Base-by-base conservation (phyloP, 345 rosid species). In the Diplotaxis tenuifolia region DNA sequence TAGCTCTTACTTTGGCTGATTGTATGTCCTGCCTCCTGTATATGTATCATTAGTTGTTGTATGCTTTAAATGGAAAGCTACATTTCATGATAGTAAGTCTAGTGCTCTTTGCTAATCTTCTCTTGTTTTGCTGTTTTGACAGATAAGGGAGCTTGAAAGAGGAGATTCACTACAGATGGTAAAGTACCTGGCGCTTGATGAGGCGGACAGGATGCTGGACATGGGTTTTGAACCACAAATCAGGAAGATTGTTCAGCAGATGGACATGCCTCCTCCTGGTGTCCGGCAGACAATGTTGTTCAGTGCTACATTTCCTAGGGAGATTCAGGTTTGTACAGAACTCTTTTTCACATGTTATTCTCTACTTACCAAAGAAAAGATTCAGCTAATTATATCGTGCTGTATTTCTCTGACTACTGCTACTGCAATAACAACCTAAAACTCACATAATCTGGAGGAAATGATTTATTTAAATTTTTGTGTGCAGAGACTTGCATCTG, bases 181-280 rank as follows among this genome's bases (percentile, higher is more conserved):
- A 68, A 91, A 80, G 74, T 95, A 87, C 65, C 82, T 95, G 68
- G 93, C 97, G 10, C 87, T 95, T 23, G 99, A 95, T 70, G 99
- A 95, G 87, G 99, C 99, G 52, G 99, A 92, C 84, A 85, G 99
- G 71, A 95, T 95, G 99, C 84, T 95, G 73, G 99, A 95, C 79
- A 95, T 95, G 99, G 99, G 99, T 66, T 95, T 95, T 83, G 99
- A 95, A 83, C 99, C 99, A 25, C 99, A 95, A 75, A 95, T 95
- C 62, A 84, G 99, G 74, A 95, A 95, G 75, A 95, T 95, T 42
- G 99, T 95, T 60, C 90, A 95, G 77, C 96, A 95, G 78, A 90
- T 84, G 91, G 99, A 92, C 81, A 95, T 95, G 99, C 98, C 99
- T 55, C 91, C 84, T 32, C 82, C 86, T 16, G 97, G 99, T 49